Percentiles rank a stretch among this genome's conserved stretches.
Conservation (phyloP, 2,329 filamentous ascomycete species). For the Claviceps monticola region DNA sequence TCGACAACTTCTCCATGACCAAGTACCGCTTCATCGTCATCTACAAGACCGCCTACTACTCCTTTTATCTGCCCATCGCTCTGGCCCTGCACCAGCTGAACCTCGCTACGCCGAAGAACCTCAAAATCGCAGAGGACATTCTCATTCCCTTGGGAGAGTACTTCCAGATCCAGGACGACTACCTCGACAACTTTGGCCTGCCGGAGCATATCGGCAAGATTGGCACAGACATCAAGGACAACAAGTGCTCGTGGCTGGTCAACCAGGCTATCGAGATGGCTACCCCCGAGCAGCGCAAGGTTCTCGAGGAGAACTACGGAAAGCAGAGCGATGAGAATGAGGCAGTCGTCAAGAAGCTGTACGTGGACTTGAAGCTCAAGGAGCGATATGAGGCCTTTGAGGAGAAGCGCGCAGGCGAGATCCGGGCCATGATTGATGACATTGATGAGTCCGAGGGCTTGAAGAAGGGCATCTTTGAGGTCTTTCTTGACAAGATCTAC, state of each 20-base stretch:
- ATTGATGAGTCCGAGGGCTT: slow-evolving; percentile 79
- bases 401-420: slow-evolving; percentile 69
- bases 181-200: slow-evolving; percentile 93
- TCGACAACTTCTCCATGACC: slow-evolving; percentile 86
- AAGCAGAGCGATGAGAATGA: slow-evolving; percentile 77
- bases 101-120: slow-evolving; percentile 74
- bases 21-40: slow-evolving; percentile 98
- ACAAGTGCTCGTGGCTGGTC: slow-evolving; percentile 98
- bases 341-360: slow-evolving; percentile 76
- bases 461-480: slow-evolving; percentile 80
- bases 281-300: slow-evolving; percentile 70
- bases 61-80: slow-evolving; percentile 93
- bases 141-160: slow-evolving; percentile 96
- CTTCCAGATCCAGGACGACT: slow-evolving; percentile 98
- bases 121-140: slow-evolving; percentile 79
- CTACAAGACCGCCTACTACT: slow-evolving; percentile 99
- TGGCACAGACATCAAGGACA: slow-evolving; percentile 96
- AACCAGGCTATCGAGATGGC: slow-evolving; percentile 80
- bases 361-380: slow-evolving; percentile 72
- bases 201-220: slow-evolving; percentile 94
- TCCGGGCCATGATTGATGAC: slow-evolving; percentile 59
- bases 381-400: slow-evolving; percentile 79
- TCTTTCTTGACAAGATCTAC: slow-evolving; percentile 93
- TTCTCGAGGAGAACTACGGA: slow-evolving; percentile 89
- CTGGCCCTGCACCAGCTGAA: slow-evolving; percentile 77